Base-by-base conservation (phyloP, 192 early-diverging fungal genomes). In the Coemansia sp. region DNA sequence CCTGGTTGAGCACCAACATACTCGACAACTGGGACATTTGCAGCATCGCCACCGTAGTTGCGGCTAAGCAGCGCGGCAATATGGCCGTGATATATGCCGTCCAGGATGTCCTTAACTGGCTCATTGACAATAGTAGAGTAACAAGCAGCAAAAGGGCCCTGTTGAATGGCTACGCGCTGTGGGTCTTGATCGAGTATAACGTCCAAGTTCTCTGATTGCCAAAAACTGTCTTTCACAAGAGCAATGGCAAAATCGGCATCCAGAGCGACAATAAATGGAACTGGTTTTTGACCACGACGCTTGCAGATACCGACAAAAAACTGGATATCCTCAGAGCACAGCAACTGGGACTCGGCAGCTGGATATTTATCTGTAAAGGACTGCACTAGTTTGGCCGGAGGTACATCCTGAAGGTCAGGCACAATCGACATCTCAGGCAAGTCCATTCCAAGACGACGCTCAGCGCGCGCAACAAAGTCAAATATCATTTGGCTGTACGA, bases 71-170 rank as follows among this genome's bases (percentile, higher is more conserved):
- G 83, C 50, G 85, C 83, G 3, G 80, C 87, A 62, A 96, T 91
- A 57, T 95, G 93, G 38, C 86, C 87, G 26, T 88, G 76, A 83
- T 95, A 94, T 33, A 98, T 91, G 38, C 88, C 85, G 63, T 91
- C 93, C 33, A 98, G 78, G 64, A 97, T 95, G n/a, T 92, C 93
- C 65, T 90, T 91, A 44, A 95, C 94, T 6, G 95, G 94, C 76
- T 95, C 91, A 70, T 97, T 87, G 7, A 88, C 89, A 28, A 78
- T 76, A 47, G 81, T 90, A 26, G 91, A 87, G 67, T 93, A 91
- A 10, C 80, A 85, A 6, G 84, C 94, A 38, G 96, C 92, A 16
- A 93, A 87, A 14, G 94, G 93, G 43, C 96, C 96, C 35, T 98
- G 96, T 58, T 96, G 87, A 70, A 97, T 95, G 63, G 86, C 87